phyloP scores from a whole-genome alignment of 1,284 basidiomycete species.

The Ustanciosporium gigantosporum region DNA sequence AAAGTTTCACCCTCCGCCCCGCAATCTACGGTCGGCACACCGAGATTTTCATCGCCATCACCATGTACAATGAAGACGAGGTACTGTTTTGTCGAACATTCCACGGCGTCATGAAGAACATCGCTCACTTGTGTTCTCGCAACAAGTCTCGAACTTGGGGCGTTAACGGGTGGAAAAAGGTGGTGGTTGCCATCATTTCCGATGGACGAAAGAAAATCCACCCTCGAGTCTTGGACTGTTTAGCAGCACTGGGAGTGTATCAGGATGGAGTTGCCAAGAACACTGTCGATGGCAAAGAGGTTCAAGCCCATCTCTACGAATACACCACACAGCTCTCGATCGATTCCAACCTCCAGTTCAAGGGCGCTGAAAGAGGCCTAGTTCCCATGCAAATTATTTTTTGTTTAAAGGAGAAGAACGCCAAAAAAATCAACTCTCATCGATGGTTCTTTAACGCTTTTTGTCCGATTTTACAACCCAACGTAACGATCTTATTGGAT shows the following conservation, averaged over 20 bases:
- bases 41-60: slow-evolving; percentile 80
- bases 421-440: slow-evolving; percentile 79
- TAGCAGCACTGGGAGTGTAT: slow-evolving; percentile 66
- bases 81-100: slow-evolving; percentile 88
- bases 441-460: slow-evolving; percentile 62
- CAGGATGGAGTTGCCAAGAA: slow-evolving; percentile 82
- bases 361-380: slow-evolving; percentile 83
- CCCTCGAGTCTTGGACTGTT: slow-evolving; percentile 88
- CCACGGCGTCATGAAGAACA: slow-evolving; percentile 83
- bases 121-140: slow-evolving; percentile 73
- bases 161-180: slow-evolving; percentile 92
- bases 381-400: slow-evolving; percentile 63
- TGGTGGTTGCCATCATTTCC: slow-evolving; percentile 72
- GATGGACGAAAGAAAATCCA: slow-evolving; percentile 91
- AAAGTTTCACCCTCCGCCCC: slow-evolving; percentile 82
- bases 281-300: slow-evolving; percentile 80
- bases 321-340: slow-evolving; percentile 89
- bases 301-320: slow-evolving; percentile 93
- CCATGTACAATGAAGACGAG: slow-evolving; percentile 92
- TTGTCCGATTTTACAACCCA: slow-evolving; percentile 69
- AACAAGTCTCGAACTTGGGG: slow-evolving; percentile 97
- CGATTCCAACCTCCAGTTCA: slow-evolving; percentile 86
- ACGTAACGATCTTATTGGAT: slow-evolving; percentile 85
- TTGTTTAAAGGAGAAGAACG: slow-evolving; percentile 59
- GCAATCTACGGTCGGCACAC: slow-evolving; percentile 78